phyloP scores from a whole-genome alignment of 768 basidiomycete species.

The Lepiota brunneoincarnata region DNA sequence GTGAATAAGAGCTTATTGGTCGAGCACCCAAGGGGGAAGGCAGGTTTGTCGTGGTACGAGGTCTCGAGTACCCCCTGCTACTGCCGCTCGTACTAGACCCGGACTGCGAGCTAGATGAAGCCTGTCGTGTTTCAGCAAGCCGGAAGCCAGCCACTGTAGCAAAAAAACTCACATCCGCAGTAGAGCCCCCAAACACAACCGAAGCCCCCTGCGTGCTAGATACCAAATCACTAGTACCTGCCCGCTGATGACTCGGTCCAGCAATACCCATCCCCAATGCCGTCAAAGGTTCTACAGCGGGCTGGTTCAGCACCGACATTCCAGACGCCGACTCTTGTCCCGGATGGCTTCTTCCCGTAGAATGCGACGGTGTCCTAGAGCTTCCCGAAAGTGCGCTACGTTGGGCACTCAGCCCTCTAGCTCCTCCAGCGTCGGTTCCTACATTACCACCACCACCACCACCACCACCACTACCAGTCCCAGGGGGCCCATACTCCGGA shows the following conservation, averaged over 20 bases:
- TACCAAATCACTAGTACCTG: no score
- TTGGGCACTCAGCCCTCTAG: background rate
- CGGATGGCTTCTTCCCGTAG: background rate
- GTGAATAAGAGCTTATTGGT: background rate
- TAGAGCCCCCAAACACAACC: no score
- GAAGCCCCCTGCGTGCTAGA: no score
- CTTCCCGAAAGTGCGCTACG: background rate
- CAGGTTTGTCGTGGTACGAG: background rate
- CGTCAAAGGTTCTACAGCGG: background rate
- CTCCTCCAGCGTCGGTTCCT: background rate
- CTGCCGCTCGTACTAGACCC: background rate
- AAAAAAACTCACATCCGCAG: background rate
- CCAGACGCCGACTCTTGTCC: slow-evolving; percentile 2
- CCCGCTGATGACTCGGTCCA: background rate
- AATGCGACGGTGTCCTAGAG: background rate
- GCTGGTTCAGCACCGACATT: slow-evolving; percentile 6
- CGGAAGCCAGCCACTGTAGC: no score
- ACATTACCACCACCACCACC: background rate
- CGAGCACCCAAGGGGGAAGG: background rate
- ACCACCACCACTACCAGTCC: background rate
- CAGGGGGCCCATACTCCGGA: background rate
- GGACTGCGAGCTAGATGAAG: background rate
- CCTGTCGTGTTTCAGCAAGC: background rate
- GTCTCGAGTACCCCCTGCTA: background rate
- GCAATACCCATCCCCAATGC: background rate